These are phyloP conservation scores for Morella rubra DNA, from an alignment of 306 rosid genomes.

Conservation along the genomic window DNA sequence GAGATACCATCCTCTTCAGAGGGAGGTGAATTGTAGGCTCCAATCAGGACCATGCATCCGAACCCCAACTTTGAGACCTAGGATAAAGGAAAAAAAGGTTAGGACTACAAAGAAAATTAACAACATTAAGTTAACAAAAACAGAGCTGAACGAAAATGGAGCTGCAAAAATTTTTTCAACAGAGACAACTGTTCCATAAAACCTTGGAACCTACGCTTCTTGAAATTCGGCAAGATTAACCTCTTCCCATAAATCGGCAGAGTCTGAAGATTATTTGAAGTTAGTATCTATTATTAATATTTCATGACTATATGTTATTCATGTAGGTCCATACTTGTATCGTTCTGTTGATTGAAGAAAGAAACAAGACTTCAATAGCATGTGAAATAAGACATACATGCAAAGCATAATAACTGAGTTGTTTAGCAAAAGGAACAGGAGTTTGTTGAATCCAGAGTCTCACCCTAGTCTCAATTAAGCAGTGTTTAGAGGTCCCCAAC, in stretches of 20 bases:
- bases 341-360: background rate
- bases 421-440: too few species aligned
- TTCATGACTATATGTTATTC: background rate
- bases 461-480: too few species aligned
- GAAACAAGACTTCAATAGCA: background rate
- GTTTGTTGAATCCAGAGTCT: too few species aligned
- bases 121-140: background rate
- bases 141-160: background rate
- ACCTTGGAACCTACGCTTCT: background rate
- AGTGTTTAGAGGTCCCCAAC: too few species aligned
- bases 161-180: background rate
- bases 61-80: slow-evolving; percentile 51
- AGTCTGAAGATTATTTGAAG: background rate
- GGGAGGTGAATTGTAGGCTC: slow-evolving; percentile 34
- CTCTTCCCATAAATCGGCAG: background rate
- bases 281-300: background rate
- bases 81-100: background rate
- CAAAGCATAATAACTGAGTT: too few species aligned
- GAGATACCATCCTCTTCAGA: slow-evolving; percentile 31
- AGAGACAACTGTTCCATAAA: background rate
- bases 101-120: background rate
- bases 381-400: background rate
- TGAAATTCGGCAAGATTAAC: background rate
- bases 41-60: slow-evolving; percentile 43
- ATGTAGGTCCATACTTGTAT: background rate